Percentiles rank a stretch among this genome's conserved stretches.
phyloP scores from a whole-genome alignment of 108 stramenopile species.

The Cyclotella sp. region DNA sequence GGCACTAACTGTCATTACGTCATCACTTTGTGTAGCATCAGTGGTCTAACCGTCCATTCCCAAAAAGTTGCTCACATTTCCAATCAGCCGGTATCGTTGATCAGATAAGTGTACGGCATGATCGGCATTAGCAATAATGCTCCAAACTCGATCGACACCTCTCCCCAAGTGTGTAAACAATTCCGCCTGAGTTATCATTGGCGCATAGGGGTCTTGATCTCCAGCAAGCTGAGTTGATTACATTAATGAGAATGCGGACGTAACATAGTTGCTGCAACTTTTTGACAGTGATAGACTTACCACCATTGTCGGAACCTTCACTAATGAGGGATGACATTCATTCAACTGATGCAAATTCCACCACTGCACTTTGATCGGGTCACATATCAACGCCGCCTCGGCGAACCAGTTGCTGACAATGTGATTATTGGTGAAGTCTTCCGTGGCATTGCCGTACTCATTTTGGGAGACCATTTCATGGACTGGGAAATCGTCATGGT shows the following conservation, averaged over 20 bases:
- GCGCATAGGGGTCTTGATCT: slow-evolving; percentile 85
- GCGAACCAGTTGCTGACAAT: slow-evolving; percentile 69
- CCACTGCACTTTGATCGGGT: slow-evolving; percentile 89
- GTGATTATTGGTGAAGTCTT: slow-evolving; percentile 86
- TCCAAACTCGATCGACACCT: slow-evolving; percentile 79
- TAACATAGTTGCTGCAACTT: not conserved
- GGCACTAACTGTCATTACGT: no score
- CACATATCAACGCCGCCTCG: slow-evolving; percentile 75
- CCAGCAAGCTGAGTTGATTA: slow-evolving; percentile 49
- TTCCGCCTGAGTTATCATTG: slow-evolving; percentile 70
- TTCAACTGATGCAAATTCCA: slow-evolving; percentile 88
- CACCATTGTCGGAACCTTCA: slow-evolving; percentile 84
- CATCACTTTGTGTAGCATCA: no score
- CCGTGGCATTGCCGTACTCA: slow-evolving; percentile 79
- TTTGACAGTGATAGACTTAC: slow-evolving; percentile 16
- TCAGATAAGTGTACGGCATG: slow-evolving; percentile 86
- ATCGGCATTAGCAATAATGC: slow-evolving; percentile 84
- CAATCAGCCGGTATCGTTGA: slow-evolving; percentile 66
- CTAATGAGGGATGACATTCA: slow-evolving; percentile 80
- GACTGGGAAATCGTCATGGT: slow-evolving; percentile 45
- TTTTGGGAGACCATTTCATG: slow-evolving; percentile 52
- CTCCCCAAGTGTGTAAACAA: slow-evolving; percentile 73
- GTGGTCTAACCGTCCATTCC: not conserved
- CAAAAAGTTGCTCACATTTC: slow-evolving; percentile 56
- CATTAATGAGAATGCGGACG: not conserved